Evolutionary conservation across 1,139 yeast species (phyloP).

Genomic region (Blastobotrys malaysiensis): DNA sequence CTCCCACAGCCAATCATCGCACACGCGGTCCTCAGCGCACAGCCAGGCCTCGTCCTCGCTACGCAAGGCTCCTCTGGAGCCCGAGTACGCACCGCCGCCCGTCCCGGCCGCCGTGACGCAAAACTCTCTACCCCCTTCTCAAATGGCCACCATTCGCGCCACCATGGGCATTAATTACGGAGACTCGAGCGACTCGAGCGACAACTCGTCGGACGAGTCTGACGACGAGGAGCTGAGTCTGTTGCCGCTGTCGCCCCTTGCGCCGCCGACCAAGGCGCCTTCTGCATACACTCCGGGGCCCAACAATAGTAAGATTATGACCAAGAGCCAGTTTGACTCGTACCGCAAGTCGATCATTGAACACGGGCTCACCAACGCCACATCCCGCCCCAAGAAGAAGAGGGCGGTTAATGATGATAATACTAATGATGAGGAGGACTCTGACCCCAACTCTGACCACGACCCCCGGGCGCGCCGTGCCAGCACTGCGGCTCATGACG

Average conservation of each 20-base stretch:
- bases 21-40: too few species aligned
- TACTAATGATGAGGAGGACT: conserved; percentile 11
- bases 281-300: conserved; percentile 5
- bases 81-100: background rate
- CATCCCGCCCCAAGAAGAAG: conserved; percentile 3
- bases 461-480: too few species aligned
- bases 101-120: too few species aligned
- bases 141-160: background rate
- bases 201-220: conserved; percentile 8
- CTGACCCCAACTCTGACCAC: too few species aligned
- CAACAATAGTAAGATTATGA: conserved; percentile 26
- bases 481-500: conserved; percentile 12
- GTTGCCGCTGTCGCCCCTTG: conserved; percentile 18
- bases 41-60: too few species aligned
- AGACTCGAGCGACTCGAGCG: background rate
- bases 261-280: conserved; percentile 12
- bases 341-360: conserved; percentile 29
- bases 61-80: background rate
- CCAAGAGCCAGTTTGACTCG: conserved; percentile 32
- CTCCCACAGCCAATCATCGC: background rate
- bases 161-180: background rate
- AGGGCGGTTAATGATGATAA: conserved; percentile 11
- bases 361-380: conserved; percentile 11
- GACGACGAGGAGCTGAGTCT: conserved; percentile 24
- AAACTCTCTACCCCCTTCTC: background rate